Evolutionary conservation across 176 grass and related monocot genomes (phyloP).

Genomic region (Ampelocalamus luodianensis): DNA sequence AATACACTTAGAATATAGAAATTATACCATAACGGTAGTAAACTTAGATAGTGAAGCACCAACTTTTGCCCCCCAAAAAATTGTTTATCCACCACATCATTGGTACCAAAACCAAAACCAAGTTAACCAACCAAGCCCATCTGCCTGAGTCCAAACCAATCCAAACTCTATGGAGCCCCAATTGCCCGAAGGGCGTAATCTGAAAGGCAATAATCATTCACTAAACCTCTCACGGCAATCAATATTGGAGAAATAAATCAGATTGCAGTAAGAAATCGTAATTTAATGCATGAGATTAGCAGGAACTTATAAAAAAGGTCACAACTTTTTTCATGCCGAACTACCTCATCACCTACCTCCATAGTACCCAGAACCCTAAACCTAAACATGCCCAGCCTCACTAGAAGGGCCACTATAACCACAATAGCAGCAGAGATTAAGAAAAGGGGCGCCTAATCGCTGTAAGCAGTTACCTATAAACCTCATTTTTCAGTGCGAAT

Average conservation of each 20-base stretch:
- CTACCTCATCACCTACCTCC: conserved; percentile 16
- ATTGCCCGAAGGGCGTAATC: conserved; percentile 2
- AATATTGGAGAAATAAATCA: conserved; percentile 28
- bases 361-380: conserved; percentile 35
- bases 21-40: too few relatives aligned
- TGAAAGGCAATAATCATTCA: background rate
- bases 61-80: conserved; percentile 21
- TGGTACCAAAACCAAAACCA: background rate
- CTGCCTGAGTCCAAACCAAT: background rate
- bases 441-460: background rate
- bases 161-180: background rate
- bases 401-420: background rate
- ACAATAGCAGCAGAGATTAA: background rate
- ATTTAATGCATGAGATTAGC: conserved; percentile 14
- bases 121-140: conserved; percentile 23
- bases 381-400: conserved; percentile 22
- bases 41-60: too few relatives aligned
- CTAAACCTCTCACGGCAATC: background rate
- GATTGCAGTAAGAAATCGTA: conserved; percentile 25
- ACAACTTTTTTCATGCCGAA: background rate
- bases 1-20: too few relatives aligned
- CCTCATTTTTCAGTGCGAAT: conserved; percentile 6
- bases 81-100: background rate
- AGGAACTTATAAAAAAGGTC: conserved; percentile 1
- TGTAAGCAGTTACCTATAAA: background rate